These are phyloP conservation scores for Cutaneotrichosporon sp. DNA, from an alignment of 1,284 basidiomycete species.

Conservation along the genomic window DNA sequence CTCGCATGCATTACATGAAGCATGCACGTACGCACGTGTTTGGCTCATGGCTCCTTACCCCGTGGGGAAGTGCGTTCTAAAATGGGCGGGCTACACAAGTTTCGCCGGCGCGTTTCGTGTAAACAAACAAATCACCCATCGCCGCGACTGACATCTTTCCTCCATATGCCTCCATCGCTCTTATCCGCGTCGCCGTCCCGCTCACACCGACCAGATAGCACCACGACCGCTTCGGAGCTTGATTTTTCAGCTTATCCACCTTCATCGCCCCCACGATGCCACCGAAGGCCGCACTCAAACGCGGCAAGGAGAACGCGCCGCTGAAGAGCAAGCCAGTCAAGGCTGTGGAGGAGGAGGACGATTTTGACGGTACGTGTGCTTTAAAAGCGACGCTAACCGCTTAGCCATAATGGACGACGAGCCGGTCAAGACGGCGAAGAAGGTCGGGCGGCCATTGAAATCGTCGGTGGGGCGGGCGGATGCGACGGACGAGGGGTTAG, in stretches of 20 bases:
- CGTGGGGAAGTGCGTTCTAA: background rate
- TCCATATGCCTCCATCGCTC: background rate
- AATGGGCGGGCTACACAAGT: background rate
- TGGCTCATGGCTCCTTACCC: background rate
- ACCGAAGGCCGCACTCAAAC: slow-evolving; percentile 3
- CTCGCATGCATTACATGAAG: too few species aligned
- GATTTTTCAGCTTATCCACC: too few species aligned
- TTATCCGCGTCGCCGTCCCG: background rate
- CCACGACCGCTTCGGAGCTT: too few species aligned
- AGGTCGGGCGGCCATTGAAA: slow-evolving; percentile 1
- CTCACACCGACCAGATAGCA: background rate
- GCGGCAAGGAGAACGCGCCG: slow-evolving; percentile 16
- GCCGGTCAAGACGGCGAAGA: slow-evolving; percentile 1
- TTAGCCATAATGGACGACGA: slow-evolving; percentile 3
- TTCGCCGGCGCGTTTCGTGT: background rate
- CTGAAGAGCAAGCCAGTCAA: slow-evolving; percentile 5
- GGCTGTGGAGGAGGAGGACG: background rate
- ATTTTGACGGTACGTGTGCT: slow-evolving; percentile 7
- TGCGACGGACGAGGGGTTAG: background rate
- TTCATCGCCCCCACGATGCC: slow-evolving; percentile 1
- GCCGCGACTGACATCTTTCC: too few species aligned
- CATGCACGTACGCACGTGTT: too few species aligned
- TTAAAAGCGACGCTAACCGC: background rate
- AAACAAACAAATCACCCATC: background rate
- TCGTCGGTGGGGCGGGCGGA: background rate